Evolutionary conservation across 2,329 filamentous ascomycete species (phyloP), one percentile per base, ranked within the genome.

Genomic region (Alternaria rosae): DNA sequence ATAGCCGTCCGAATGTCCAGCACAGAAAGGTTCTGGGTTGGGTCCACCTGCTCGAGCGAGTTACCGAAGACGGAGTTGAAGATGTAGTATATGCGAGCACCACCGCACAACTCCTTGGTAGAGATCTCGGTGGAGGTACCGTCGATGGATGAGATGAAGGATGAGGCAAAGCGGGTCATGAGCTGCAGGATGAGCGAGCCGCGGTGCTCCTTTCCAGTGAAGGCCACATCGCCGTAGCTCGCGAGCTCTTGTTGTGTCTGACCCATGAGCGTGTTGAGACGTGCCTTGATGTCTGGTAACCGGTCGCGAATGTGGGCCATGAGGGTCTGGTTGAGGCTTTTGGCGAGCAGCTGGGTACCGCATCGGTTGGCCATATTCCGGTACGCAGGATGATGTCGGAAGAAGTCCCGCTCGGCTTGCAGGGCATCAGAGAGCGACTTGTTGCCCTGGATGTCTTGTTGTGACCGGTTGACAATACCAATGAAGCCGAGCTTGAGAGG

Each of bases 61-160:
- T 94, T 97, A 61, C 95, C 95, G 80, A 98, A 99, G 44, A 98
- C 94, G 6, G 94, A 97, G 82, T 98, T 98, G 86, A 97, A 98
- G 70, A 98, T 97, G 82, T 98, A 97, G 83, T 98, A 98, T 75
- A 98, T 97, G 62, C 94, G 89, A 48, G 94, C 94, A 76, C 94
- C 94, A 76, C 94, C 94, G 73, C 94, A 97, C 11, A 98, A 88
- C 81, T 98, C 95, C 81, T 99, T 98, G 38, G 95, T 99, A 17
- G 95, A 98, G 65, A 99, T 99, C 77, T 99, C 94, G 13, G 94
- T 97, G 6, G 94, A 98, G 8, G 95, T 99, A 84, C 95, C 95
- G 77, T 99, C 95, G 66, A 99, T 99, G 12, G 95, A 98, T 6
- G 95, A 94, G 76, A 97, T 98, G 81, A 99, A 99, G 0, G 94